Evolutionary conservation across 768 basidiomycete genomes (phyloP).

Genomic region (Boletus rubescentipes): DNA sequence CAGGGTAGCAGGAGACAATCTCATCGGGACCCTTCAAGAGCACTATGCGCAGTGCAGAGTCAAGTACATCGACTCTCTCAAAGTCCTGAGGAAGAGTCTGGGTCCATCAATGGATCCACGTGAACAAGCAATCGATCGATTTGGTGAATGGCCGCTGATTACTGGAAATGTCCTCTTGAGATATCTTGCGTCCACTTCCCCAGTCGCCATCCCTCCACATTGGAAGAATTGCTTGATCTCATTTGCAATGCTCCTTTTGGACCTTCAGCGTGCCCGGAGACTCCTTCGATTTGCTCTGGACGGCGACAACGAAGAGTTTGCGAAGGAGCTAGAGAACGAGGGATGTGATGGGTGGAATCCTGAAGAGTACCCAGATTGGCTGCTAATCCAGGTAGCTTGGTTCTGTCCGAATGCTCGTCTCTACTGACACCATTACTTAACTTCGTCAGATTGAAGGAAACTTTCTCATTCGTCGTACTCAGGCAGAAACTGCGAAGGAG

Average conservation of each 20-base stretch:
- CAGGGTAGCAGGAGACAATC: no score
- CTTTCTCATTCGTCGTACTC: slow-evolving; percentile 25
- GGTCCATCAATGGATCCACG: slow-evolving; percentile 3
- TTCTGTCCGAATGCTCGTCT: no score
- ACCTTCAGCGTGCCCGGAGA: background rate
- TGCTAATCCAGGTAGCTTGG: slow-evolving; percentile 39
- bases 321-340: no score
- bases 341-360: slow-evolving; percentile 13
- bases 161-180: background rate
- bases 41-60: background rate
- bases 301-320: no score
- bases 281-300: no score
- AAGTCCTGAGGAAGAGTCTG: background rate
- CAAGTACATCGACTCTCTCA: background rate
- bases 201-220: background rate
- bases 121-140: slow-evolving; percentile 9
- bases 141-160: slow-evolving; percentile 34
- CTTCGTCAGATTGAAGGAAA: slow-evolving; percentile 37
- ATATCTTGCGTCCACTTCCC: background rate
- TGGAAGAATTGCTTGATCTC: slow-evolving; percentile 32
- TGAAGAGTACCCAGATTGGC: slow-evolving; percentile 36
- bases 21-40: background rate
- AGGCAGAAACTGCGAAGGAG: slow-evolving; percentile 37
- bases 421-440: background rate
- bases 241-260: slow-evolving; percentile 29